These are phyloP conservation scores for Pseudocercospora cruenta DNA, from an alignment of 2,329 filamentous ascomycete species.

Conservation along the genomic window DNA sequence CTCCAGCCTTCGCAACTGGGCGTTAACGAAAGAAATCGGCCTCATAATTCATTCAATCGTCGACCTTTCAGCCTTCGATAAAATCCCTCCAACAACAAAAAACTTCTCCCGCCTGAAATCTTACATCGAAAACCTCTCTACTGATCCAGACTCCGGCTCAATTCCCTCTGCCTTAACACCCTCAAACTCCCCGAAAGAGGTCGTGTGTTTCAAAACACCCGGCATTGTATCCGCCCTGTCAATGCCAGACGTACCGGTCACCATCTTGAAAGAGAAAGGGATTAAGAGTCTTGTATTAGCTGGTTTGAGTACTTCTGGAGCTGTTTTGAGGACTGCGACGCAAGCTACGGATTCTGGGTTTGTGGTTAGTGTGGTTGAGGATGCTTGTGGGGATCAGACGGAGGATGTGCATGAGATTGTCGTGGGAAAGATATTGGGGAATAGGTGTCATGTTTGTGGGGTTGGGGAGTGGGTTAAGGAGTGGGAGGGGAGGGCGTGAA, in stretches of 20 bases:
- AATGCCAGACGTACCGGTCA: neutral
- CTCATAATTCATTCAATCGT: neutral
- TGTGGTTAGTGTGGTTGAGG: neutral
- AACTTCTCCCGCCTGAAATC: neutral
- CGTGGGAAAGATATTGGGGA: neutral
- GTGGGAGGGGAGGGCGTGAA: neutral
- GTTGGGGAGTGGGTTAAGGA: neutral
- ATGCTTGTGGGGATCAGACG: neutral
- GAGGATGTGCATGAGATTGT: conserved; percentile 4
- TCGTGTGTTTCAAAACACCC: neutral
- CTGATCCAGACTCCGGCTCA: neutral
- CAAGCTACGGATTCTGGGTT: neutral
- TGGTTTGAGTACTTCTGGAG: neutral
- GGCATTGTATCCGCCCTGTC: conserved; percentile 1
- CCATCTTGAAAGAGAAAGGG: neutral
- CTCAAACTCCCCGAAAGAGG: neutral
- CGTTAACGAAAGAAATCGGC: neutral
- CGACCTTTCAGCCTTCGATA: neutral
- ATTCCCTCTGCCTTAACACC: neutral
- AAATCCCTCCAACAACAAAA: neutral
- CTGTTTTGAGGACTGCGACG: neutral
- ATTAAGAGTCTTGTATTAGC: conserved; percentile 7
- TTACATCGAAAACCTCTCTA: neutral
- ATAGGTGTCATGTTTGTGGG: neutral
- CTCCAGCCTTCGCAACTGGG: neutral